Base-by-base conservation (phyloP, 805 yeast species). In the Teunomyces stri region DNA sequence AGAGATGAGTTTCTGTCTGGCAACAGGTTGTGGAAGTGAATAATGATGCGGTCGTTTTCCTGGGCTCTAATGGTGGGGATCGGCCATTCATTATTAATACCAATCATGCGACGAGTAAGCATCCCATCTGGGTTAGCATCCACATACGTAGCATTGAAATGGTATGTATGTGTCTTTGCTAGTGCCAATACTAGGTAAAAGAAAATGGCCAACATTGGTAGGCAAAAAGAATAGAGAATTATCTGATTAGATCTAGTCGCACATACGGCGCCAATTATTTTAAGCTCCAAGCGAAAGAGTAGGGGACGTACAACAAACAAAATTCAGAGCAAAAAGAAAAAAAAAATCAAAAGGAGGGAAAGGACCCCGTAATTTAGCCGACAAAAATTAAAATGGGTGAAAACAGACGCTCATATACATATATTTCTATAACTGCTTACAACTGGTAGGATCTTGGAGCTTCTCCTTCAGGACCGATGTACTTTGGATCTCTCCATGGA, bases 401-500 rank as follows among this genome's bases (percentile, higher is more conserved):
- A 25, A 7, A 25, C 11, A 25, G 27, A 36, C 44, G 20, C 22
- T 37, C 41, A 44, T 37, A 38, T 43, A 36, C 29, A 38, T 36
- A 40, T 37, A 44, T 38, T 39, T 44, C 40, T 30, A 30, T 30
- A 44, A 20, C 33, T 9, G 18, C 42, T 16, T 41, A 21, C 28
- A 28, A 35, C 40, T 29, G 43, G 33, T 63, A 63, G 21, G 69
- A 60, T 53, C 69, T 69, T 38, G 97, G 97, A 45, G 96, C 96
- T 69, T 85, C 89, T 54, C 97, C 97, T 72, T 91, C 98, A 49
- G 96, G 96, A 11, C 97, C 98, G 64, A 90, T 85, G 69, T 61
- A 92, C 69, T 86, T 59, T 28, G 84, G 74, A 52, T 92, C 94
- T 79, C 97, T 87, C 99, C 99, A 94, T 54, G 99, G 99, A 56